phyloP scores from a whole-genome alignment of 768 basidiomycete species.

The Suillus clintonianus region DNA sequence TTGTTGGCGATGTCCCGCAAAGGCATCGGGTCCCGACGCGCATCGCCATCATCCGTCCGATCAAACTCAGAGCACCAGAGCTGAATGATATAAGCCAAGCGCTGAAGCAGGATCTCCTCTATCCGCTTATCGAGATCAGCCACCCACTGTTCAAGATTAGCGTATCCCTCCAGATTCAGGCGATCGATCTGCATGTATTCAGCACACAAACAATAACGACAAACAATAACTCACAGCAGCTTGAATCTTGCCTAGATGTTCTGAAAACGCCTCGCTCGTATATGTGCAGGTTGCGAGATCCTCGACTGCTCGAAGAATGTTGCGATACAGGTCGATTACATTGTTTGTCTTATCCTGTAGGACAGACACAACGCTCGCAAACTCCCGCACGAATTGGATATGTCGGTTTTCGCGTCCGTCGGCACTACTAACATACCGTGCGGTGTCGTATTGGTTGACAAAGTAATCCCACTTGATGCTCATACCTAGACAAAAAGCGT shows the following conservation, averaged over 20 bases:
- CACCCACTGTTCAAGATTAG: constrained; percentile 93
- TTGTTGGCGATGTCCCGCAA: constrained; percentile 62
- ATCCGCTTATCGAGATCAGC: constrained; percentile 81
- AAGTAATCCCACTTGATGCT: constrained; percentile 96
- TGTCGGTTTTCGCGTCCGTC: constrained; percentile 86
- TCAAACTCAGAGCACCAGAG: constrained; percentile 91
- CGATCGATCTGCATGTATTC: constrained; percentile 72
- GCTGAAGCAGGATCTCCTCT: constrained; percentile 74
- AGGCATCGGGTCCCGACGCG: constrained; percentile 51
- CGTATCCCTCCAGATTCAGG: constrained; percentile 93
- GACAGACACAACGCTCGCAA: constrained; percentile 89
- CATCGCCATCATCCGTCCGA: constrained; percentile 67
- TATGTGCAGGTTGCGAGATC: constrained; percentile 88
- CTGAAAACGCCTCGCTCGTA: constrained; percentile 78
- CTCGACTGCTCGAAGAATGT: constrained; percentile 82
- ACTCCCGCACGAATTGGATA: constrained; percentile 92
- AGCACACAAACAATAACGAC: not conserved
- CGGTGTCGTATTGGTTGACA: constrained; percentile 89
- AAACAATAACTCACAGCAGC: constrained; percentile 58
- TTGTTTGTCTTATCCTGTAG: constrained; percentile 97
- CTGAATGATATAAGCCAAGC: constrained; percentile 76
- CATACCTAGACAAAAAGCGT: constrained; percentile 63
- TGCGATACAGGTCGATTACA: constrained; percentile 88
- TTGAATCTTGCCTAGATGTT: constrained; percentile 78
- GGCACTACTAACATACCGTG: constrained; percentile 69